Evolutionary conservation across 2,329 filamentous ascomycete genomes (phyloP), one percentile per base, ranked within the genome.

Genomic region (Diplodia seriata): DNA sequence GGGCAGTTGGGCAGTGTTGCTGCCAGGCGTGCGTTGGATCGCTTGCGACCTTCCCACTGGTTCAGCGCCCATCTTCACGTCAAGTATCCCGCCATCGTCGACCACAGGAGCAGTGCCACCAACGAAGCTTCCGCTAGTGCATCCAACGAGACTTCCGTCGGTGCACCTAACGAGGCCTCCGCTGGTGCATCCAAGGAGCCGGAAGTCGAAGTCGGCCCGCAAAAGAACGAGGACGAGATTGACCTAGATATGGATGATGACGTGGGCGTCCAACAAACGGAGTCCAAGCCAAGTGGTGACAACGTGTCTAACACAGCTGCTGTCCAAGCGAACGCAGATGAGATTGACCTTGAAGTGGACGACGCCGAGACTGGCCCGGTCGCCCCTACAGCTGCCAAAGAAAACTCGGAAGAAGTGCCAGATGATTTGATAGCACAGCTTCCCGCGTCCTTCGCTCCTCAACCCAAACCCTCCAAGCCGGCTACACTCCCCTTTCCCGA

Each of bases 31-130:
- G 89, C 97, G 23, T 86, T 98, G 79, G 89, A 97, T 75, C 86
- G 91, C 36, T 79, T 99, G 64, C 85, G 93, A 64, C 95, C 95
- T 11, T 85, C 86, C 0, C 90, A 93, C 76, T 99, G 95, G 95
- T 97, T 98, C 71, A 84, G 82, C 47, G 95, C 94, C 2, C 95
- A 99, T 79, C 80, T 98, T 81, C 95, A 99, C 79, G 89, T 91
- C 82, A 96, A 94, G 76, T 98, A 91, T 76, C 80, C 90, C 0
- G 95, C 94, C 0, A 70, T 84, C 1, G 78, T 89, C 57, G 74
- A 84, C 6, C 83, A 89, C 70, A 76, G 78, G 18, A 74, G 81
- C 23, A n/a, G 15, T 74, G 75, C 31, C 51, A 31, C 47, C 14
- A 7, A 18, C 12, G 26, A 53, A 26, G 49, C 54, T 4, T 36